Percentiles rank a stretch among this genome's conserved stretches.
Conservation (phyloP, 345 rosid genomes). For the Moricandia moricandioides region DNA sequence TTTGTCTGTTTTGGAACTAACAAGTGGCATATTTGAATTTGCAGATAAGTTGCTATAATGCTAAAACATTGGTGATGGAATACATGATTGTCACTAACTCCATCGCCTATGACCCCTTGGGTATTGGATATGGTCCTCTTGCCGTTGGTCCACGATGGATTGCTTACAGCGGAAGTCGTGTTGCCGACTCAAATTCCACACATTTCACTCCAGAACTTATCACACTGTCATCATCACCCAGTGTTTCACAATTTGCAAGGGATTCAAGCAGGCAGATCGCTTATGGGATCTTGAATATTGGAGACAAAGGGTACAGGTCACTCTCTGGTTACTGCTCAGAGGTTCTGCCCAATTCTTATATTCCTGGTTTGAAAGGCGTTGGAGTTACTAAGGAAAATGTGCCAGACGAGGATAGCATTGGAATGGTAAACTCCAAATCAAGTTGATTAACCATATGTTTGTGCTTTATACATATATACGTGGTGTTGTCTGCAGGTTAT, state of each 20-base stretch:
- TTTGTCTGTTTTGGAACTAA: slow-evolving; percentile 6
- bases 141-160: slow-evolving; percentile 96
- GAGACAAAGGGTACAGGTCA: slow-evolving; percentile 12
- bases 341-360: no score
- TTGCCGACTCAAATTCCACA: slow-evolving; percentile 46
- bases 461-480: not conserved
- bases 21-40: slow-evolving; percentile 22
- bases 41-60: slow-evolving; percentile 87
- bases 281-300: slow-evolving; percentile 77
- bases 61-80: slow-evolving; percentile 56
- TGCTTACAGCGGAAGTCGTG: slow-evolving; percentile 84
- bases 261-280: slow-evolving; percentile 93
- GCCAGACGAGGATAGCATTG: slow-evolving; percentile 65
- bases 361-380: slow-evolving; percentile 38
- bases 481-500: slow-evolving; percentile 56
- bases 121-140: slow-evolving; percentile 86
- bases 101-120: slow-evolving; percentile 48
- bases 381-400: slow-evolving; percentile 53
- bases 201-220: slow-evolving; percentile 66
- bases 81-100: slow-evolving; percentile 72
- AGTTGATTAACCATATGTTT: no score
- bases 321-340: no score
- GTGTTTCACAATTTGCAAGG: slow-evolving; percentile 75
- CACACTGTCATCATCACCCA: slow-evolving; percentile 45
- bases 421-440: slow-evolving; percentile 60